Percentiles rank a stretch among this genome's conserved stretches.
These are phyloP conservation scores for Starmerella geochares DNA, from an alignment of 805 yeast species.

Conservation along the genomic window DNA sequence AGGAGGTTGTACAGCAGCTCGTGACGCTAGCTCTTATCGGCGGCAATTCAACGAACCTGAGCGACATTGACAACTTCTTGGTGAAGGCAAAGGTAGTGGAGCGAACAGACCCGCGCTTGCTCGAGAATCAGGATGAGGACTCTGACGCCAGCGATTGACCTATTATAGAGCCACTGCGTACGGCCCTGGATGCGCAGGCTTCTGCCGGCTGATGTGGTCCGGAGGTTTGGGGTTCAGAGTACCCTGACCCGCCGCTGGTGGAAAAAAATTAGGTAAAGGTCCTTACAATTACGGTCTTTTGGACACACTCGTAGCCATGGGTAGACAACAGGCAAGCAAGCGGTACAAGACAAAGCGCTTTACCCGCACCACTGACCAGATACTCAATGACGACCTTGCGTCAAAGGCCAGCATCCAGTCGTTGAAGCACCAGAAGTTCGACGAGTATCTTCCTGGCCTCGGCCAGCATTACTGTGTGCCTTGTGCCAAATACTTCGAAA, in stretches of 20 bases:
- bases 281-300: not conserved
- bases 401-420: conserved; percentile 51
- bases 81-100: conserved; percentile 58
- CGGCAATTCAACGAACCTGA: conserved; percentile 61
- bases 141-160: conserved; percentile 2
- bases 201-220: conserved; percentile 1
- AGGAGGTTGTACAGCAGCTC: conserved; percentile 67
- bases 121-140: conserved; percentile 36
- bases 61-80: conserved; percentile 64
- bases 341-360: conserved; percentile 58
- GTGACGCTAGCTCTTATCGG: conserved; percentile 74
- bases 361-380: conserved; percentile 60
- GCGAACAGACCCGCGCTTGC: conserved; percentile 56
- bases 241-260: not conserved
- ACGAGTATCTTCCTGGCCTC: conserved; percentile 84
- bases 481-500: conserved; percentile 86
- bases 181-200: no score
- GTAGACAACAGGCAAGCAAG: conserved; percentile 32
- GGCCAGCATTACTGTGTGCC: conserved; percentile 93
- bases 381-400: conserved; percentile 59
- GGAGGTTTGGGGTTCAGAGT: not conserved
- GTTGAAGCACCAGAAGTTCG: conserved; percentile 63
- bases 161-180: not conserved
- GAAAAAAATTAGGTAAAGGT: conserved; percentile 5
- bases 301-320: conserved; percentile 9